phyloP scores from a whole-genome alignment of 2,329 filamentous ascomycete species.

The Cadophora sp. region DNA sequence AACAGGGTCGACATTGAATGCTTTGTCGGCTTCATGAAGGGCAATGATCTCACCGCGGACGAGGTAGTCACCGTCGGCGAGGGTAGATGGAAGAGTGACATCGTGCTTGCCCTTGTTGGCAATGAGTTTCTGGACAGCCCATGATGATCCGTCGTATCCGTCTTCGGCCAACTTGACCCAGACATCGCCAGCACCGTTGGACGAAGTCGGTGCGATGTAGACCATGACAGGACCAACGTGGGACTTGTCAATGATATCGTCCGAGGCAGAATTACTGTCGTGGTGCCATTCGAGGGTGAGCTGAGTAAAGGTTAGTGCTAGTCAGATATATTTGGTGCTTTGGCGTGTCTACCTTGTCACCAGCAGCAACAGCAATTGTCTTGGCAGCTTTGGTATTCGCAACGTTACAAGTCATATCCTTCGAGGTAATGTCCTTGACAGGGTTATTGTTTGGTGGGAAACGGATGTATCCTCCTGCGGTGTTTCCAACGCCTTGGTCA shows the following conservation, averaged over 20 bases:
- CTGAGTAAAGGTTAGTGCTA: constrained; percentile 40
- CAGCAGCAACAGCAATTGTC: constrained; percentile 53
- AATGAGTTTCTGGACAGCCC: constrained; percentile 50
- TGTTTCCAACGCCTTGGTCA: constrained; percentile 28
- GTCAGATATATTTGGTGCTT: no score
- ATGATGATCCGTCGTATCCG: constrained; percentile 44
- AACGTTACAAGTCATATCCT: constrained; percentile 52
- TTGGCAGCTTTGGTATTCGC: constrained; percentile 48
- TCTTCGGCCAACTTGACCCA: constrained; percentile 56
- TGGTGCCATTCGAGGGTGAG: constrained; percentile 57
- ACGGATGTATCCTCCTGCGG: constrained; percentile 32
- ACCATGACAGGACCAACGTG: constrained; percentile 61
- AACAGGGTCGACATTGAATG: constrained; percentile 25
- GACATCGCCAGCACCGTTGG: constrained; percentile 55
- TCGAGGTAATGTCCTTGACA: constrained; percentile 41
- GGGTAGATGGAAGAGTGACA: constrained; percentile 48
- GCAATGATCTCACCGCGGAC: constrained; percentile 53
- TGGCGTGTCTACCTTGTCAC: constrained; percentile 47
- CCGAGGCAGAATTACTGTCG: constrained; percentile 47
- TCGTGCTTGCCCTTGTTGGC: constrained; percentile 50
- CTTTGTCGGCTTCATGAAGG: constrained; percentile 49
- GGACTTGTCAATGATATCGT: constrained; percentile 57
- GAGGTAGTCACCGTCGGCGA: constrained; percentile 50
- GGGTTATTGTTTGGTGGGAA: constrained; percentile 51
- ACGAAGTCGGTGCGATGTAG: constrained; percentile 51